Percentiles rank a stretch among this genome's conserved stretches.
Conservation (phyloP, 1,284 basidiomycete genomes). For the Thecaphora thlaspeos region DNA sequence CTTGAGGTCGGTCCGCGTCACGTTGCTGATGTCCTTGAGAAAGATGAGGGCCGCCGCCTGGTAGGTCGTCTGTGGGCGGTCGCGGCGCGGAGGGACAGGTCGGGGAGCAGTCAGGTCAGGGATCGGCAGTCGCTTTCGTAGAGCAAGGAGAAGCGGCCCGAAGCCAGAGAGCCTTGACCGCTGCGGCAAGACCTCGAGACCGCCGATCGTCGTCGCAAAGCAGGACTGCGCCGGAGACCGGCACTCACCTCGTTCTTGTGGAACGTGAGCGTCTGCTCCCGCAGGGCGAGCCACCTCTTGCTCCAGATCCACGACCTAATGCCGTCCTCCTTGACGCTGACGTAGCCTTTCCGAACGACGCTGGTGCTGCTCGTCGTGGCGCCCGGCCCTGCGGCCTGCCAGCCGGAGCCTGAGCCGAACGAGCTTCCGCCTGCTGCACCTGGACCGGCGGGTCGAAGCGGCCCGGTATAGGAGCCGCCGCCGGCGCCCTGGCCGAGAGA, state of each 20-base stretch:
- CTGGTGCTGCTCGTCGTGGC: constrained; percentile 35
- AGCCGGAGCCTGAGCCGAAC: constrained; percentile 19
- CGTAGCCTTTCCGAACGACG: constrained; percentile 53
- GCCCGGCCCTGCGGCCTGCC: constrained; percentile 33
- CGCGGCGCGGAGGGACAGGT: too few species aligned
- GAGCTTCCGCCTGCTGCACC: constrained; percentile 33
- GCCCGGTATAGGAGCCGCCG: constrained; percentile 49
- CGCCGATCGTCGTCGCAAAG: too few species aligned
- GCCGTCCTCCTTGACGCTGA: constrained; percentile 58
- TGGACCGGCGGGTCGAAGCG: constrained; percentile 45
- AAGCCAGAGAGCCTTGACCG: background rate
- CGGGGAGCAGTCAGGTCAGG: too few species aligned
- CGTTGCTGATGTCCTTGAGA: constrained; percentile 77
- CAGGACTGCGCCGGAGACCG: too few species aligned
- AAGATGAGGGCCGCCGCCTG: constrained; percentile 68
- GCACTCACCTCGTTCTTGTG: constrained; percentile 84
- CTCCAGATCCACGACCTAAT: constrained; percentile 83
- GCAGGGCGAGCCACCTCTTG: constrained; percentile 84
- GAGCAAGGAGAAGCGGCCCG: too few species aligned
- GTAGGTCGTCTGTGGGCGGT: constrained; percentile 65
- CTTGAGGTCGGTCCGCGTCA: constrained; percentile 87
- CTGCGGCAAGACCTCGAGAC: too few species aligned
- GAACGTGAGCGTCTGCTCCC: constrained; percentile 75
- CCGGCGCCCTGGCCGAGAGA: constrained; percentile 33
- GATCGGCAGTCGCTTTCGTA: too few species aligned